These are phyloP conservation scores for Catharanthus roseus DNA, from an alignment of 257 asterid species.

Conservation along the genomic window DNA sequence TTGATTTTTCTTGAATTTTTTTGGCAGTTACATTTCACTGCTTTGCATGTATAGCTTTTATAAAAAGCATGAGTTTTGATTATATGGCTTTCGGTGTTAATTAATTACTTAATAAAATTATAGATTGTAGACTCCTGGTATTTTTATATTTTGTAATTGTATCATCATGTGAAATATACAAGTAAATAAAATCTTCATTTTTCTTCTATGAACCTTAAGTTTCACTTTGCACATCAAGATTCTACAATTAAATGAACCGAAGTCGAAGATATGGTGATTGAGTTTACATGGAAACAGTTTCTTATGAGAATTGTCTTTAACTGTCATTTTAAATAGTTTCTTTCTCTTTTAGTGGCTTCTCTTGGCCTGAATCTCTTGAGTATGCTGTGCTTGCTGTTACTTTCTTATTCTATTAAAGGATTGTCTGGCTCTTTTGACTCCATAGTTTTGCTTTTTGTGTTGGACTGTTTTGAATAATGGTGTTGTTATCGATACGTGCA, in stretches of 20 bases:
- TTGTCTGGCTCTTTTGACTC: neutral
- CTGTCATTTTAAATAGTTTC: neutral
- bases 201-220: neutral
- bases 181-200: neutral
- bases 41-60: no score
- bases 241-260: neutral
- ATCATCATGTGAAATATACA: neutral
- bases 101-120: neutral
- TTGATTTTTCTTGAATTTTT: no score
- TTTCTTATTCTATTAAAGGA: neutral
- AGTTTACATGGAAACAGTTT: no score
- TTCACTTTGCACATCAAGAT: neutral
- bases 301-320: neutral
- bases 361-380: neutral
- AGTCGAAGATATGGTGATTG: no score
- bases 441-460: neutral
- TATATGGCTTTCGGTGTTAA: neutral
- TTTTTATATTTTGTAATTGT: no score
- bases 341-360: neutral
- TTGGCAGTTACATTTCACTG: no score
- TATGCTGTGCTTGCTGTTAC: neutral
- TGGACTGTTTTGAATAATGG: neutral
- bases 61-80: no score
- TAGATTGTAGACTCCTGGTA: neutral
- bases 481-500: slow-evolving; percentile 32